Conservation (phyloP, 2,329 filamentous ascomycete genomes). For the Ascochyta viciae-villosae region DNA sequence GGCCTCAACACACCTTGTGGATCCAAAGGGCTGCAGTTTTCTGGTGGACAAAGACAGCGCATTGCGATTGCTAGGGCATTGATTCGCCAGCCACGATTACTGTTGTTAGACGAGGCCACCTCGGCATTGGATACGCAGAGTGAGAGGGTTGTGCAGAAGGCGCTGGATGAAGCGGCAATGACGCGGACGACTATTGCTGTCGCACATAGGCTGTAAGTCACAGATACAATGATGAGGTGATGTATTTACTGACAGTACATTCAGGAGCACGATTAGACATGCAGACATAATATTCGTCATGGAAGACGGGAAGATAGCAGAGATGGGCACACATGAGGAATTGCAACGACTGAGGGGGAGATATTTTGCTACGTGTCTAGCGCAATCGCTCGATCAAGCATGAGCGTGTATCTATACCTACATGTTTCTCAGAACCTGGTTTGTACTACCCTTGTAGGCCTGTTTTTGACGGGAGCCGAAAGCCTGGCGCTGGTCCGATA, state of each 20-base stretch:
- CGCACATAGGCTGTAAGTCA: conserved; percentile 57
- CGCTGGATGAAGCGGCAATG: conserved; percentile 65
- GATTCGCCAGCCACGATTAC: conserved; percentile 64
- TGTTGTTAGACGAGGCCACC: conserved; percentile 68
- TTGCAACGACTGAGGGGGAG: conserved; percentile 18
- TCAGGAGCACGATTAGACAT: conserved; percentile 44
- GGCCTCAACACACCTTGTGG: conserved; percentile 21
- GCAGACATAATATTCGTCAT: conserved; percentile 52
- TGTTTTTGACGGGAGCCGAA: too few relatives aligned
- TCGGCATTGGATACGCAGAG: conserved; percentile 69
- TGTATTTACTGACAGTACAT: not conserved
- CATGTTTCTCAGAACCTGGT: too few relatives aligned
- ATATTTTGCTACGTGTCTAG: conserved; percentile 13
- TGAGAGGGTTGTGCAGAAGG: conserved; percentile 71
- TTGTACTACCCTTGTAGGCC: too few relatives aligned
- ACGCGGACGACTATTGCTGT: conserved; percentile 52
- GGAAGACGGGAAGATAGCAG: conserved; percentile 47
- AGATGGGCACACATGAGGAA: conserved; percentile 49
- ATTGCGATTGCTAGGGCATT: conserved; percentile 76
- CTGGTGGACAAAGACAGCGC: conserved; percentile 78
- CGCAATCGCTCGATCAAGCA: conserved; percentile 13
- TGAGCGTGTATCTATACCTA: not conserved
- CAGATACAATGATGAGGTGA: not conserved
- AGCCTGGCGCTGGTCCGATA: too few relatives aligned
- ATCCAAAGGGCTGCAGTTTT: conserved; percentile 65